Percentiles rank a stretch among this genome's conserved stretches.
Evolutionary conservation across 805 yeast genomes (phyloP).

Genomic region (Saturnispora dispora): DNA sequence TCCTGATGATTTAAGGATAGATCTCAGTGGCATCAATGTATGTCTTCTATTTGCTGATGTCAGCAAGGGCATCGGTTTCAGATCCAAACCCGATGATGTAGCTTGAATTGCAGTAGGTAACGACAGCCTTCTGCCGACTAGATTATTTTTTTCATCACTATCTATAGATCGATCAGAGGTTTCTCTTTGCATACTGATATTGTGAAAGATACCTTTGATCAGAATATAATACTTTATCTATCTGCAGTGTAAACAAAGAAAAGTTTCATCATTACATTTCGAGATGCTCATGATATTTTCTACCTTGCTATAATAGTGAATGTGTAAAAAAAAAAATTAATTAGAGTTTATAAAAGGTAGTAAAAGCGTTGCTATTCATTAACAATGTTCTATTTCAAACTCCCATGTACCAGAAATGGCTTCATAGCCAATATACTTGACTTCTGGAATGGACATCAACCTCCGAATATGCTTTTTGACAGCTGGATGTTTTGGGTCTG

Average conservation of each 20-base stretch:
- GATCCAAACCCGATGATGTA: neutral
- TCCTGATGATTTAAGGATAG: constrained; percentile 30
- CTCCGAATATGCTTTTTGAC: constrained; percentile 61
- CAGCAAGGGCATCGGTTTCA: neutral
- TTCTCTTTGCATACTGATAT: neutral
- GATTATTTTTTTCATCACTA: neutral
- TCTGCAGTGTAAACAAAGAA: constrained; percentile 1
- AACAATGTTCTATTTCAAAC: constrained; percentile 41
- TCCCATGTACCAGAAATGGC: constrained; percentile 66
- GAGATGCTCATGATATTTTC: neutral
- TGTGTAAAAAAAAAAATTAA: neutral
- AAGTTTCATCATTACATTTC: neutral
- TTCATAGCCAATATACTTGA: constrained; percentile 69
- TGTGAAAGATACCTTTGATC: no score
- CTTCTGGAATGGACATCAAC: constrained; percentile 48
- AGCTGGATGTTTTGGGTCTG: constrained; percentile 67
- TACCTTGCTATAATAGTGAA: no score
- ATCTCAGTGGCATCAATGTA: constrained; percentile 30
- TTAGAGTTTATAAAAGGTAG: neutral
- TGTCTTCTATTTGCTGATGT: constrained; percentile 22
- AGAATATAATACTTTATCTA: no score
- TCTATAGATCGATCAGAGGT: neutral
- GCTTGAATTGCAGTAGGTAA: neutral
- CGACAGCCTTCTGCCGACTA: neutral
- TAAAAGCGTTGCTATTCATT: neutral